These are phyloP conservation scores for Musa troglodytarum DNA, from an alignment of 176 grass and related monocot species.

Conservation along the genomic window DNA sequence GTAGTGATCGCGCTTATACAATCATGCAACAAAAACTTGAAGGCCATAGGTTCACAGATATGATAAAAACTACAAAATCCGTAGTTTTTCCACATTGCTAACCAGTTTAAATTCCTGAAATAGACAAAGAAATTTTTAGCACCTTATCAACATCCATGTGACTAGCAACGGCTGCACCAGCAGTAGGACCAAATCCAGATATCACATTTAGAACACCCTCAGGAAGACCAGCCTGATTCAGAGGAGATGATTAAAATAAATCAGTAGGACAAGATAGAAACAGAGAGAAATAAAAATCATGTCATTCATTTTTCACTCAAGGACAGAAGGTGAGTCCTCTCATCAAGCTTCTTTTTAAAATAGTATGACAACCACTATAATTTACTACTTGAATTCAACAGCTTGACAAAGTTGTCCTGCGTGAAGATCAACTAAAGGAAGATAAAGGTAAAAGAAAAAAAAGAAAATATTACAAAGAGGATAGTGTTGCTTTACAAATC, in stretches of 20 bases:
- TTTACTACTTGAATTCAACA: not conserved
- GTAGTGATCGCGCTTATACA: too few species aligned
- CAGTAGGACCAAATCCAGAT: conserved; percentile 79
- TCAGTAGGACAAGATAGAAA: not conserved
- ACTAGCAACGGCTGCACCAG: conserved; percentile 70
- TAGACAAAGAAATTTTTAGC: not conserved
- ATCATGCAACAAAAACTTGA: too few species aligned
- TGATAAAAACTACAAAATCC: not conserved
- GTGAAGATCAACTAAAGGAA: not conserved
- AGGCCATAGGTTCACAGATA: too few species aligned
- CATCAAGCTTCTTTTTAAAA: not conserved
- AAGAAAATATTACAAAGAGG: not conserved
- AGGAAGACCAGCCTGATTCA: conserved; percentile 66
- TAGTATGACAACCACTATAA: not conserved
- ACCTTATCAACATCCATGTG: conserved; percentile 95
- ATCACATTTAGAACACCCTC: conserved; percentile 66
- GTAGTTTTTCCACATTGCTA: not conserved
- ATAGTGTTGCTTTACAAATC: too few species aligned
- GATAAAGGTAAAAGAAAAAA: not conserved
- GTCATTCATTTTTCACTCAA: not conserved
- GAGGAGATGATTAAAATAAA: not conserved
- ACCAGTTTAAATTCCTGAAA: not conserved
- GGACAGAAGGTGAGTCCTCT: not conserved
- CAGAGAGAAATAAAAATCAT: not conserved
- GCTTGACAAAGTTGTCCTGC: not conserved